These are phyloP conservation scores for Hypoxylon sp. DNA, from an alignment of 2,329 filamentous ascomycete species.

Conservation along the genomic window DNA sequence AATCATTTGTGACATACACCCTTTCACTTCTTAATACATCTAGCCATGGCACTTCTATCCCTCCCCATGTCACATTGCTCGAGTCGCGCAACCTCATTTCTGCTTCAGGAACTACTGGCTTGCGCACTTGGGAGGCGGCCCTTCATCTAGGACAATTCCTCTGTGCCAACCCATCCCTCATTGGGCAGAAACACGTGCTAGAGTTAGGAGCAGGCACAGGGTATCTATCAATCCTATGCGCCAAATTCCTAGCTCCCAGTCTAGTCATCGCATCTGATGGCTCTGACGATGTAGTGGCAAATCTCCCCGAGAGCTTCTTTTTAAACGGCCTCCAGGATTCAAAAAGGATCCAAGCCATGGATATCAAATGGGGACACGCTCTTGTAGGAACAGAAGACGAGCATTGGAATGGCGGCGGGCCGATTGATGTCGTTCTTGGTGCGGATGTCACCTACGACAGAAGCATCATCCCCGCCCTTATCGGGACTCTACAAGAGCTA, in stretches of 20 bases:
- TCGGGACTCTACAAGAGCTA: constrained; percentile 74
- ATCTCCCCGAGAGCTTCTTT: constrained; percentile 75
- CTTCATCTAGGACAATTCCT: constrained; percentile 80
- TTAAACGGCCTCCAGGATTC: constrained; percentile 73
- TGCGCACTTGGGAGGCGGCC: constrained; percentile 85
- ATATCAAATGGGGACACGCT: constrained; percentile 74
- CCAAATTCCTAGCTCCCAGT: constrained; percentile 71
- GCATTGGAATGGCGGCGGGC: constrained; percentile 61
- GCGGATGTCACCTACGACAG: constrained; percentile 85
- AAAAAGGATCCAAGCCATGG: constrained; percentile 61
- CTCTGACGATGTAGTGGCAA: constrained; percentile 77
- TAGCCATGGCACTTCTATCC: constrained; percentile 5
- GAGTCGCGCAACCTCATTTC: constrained; percentile 79
- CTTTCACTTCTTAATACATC: constrained; percentile 55
- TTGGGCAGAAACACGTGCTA: constrained; percentile 70
- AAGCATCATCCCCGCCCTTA: constrained; percentile 71
- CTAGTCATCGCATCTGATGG: constrained; percentile 80
- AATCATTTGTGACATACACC: constrained; percentile 80
- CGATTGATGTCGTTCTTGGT: constrained; percentile 76
- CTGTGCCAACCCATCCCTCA: constrained; percentile 59
- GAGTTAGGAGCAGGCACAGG: constrained; percentile 84
- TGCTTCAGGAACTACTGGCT: constrained; percentile 78
- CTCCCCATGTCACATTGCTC: constrained; percentile 69
- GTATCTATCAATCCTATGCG: constrained; percentile 79
- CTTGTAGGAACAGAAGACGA: constrained; percentile 69